Evolutionary conservation across 176 grass and related monocot genomes (phyloP).

Genomic region (Sorghum bicolor): DNA sequence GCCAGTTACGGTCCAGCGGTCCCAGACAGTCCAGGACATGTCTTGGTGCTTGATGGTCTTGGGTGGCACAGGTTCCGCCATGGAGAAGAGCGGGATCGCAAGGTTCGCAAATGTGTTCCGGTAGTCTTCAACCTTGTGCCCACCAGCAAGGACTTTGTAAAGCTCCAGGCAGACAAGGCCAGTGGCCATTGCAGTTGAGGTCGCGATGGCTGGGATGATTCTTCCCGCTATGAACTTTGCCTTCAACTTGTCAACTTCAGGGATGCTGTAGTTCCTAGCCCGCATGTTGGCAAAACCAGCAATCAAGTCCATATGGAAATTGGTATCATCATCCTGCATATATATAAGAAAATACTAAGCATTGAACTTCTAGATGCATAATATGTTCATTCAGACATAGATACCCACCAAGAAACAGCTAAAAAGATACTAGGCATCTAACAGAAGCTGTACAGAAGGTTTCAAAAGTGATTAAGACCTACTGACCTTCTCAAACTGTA

Average conservation of each 20-base stretch:
- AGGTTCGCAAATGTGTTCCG: constrained; percentile 89
- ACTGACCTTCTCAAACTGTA: constrained; percentile 94
- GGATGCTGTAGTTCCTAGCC: constrained; percentile 83
- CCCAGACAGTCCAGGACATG: constrained; percentile 85
- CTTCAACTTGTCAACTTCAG: constrained; percentile 91
- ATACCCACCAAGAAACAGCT: not conserved
- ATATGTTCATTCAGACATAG: not conserved
- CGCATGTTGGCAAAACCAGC: constrained; percentile 93
- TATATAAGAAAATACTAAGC: not conserved
- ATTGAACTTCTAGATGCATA: not conserved
- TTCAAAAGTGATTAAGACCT: constrained; percentile 2
- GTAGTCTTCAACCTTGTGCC: constrained; percentile 74
- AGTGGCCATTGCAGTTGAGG: constrained; percentile 77
- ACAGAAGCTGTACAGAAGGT: not conserved
- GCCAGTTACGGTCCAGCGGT: constrained; percentile 77
- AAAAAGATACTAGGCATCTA: not conserved
- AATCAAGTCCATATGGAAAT: constrained; percentile 94
- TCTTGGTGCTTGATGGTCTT: constrained; percentile 69
- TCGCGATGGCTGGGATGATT: constrained; percentile 92
- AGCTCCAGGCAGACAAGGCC: constrained; percentile 87
- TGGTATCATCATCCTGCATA: constrained; percentile 88
- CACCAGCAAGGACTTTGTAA: constrained; percentile 75
- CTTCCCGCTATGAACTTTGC: constrained; percentile 94
- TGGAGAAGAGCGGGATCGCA: constrained; percentile 84
- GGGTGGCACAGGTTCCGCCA: constrained; percentile 77